Percentiles rank a stretch among this genome's conserved stretches.
Evolutionary conservation across 2,329 filamentous ascomycete genomes (phyloP).

Genomic region (Drechslerella stenobrocha): DNA sequence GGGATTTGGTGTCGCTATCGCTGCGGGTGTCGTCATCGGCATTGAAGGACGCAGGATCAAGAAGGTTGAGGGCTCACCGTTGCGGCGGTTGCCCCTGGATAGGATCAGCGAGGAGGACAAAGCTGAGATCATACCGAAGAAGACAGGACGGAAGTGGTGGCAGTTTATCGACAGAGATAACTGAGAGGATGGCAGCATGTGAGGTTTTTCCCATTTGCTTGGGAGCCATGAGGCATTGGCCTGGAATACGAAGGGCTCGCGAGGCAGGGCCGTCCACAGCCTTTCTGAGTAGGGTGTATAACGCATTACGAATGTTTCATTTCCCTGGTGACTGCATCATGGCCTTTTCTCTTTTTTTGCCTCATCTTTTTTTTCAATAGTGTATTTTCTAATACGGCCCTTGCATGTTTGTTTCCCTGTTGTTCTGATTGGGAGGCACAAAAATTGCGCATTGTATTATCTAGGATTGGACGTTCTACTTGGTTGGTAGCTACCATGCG

Average conservation of each 20-base stretch:
- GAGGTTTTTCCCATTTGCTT: neutral
- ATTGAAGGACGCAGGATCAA: constrained; percentile 73
- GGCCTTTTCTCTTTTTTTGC: no score
- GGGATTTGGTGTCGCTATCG: constrained; percentile 69
- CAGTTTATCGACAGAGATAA: constrained; percentile 46
- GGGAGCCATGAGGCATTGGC: neutral
- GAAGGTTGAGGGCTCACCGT: constrained; percentile 64
- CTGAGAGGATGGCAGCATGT: neutral
- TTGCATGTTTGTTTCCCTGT: neutral
- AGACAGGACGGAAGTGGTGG: constrained; percentile 23
- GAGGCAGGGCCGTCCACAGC: neutral
- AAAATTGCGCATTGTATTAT: neutral
- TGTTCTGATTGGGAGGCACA: constrained; percentile 5
- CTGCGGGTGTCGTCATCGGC: constrained; percentile 71
- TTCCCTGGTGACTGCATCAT: constrained; percentile 7
- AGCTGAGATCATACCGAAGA: constrained; percentile 31
- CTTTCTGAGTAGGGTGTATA: constrained; percentile 4
- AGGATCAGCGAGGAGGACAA: constrained; percentile 40
- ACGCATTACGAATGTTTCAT: constrained; percentile 22
- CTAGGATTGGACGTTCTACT: constrained; percentile 17
- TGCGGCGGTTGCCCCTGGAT: constrained; percentile 23
- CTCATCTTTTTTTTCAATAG: constrained; percentile 21
- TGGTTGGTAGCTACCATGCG: no score
- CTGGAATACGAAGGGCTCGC: neutral
- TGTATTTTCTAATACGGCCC: constrained; percentile 40